Conservation (phyloP, 352 stramenopile species). For the Lagenidium giganteum region DNA sequence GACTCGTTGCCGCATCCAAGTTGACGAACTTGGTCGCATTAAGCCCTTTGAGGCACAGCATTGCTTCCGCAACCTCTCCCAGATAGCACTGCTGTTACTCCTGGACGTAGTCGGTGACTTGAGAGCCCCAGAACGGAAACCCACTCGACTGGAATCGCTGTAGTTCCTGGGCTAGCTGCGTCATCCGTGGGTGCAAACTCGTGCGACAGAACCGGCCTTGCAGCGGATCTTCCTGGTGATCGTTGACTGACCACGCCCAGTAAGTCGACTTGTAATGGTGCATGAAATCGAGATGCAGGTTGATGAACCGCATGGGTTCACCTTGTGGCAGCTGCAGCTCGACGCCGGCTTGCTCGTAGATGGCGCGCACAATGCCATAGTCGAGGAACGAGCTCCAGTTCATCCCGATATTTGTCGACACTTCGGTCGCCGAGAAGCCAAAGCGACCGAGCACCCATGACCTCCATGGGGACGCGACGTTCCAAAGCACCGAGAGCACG, state of each 20-base stretch:
- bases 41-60: constrained; percentile 6
- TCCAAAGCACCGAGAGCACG: too few species aligned
- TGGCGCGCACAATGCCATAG: constrained; percentile 2
- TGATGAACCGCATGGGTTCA: constrained; percentile 1
- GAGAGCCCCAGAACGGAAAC: neutral
- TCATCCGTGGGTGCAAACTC: constrained; percentile 4
- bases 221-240: constrained; percentile 13
- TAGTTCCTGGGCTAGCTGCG: too few species aligned
- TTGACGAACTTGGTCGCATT: constrained; percentile 4
- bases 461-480: constrained; percentile 3
- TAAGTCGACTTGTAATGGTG: neutral
- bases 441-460: constrained; percentile 1
- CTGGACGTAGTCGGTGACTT: constrained; percentile 1
- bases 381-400: constrained; percentile 1
- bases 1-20: neutral
- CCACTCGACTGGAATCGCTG: too few species aligned
- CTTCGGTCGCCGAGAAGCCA: constrained; percentile 1
- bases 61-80: constrained; percentile 3
- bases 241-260: constrained; percentile 7
- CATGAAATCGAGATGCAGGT: constrained; percentile 6
- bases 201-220: constrained; percentile 13
- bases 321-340: neutral
- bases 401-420: neutral
- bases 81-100: constrained; percentile 1
- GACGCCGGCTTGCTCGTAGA: constrained; percentile 5